phyloP scores from a whole-genome alignment of 1,139 yeast genomes.

The Blastobotrys ciferrii region DNA sequence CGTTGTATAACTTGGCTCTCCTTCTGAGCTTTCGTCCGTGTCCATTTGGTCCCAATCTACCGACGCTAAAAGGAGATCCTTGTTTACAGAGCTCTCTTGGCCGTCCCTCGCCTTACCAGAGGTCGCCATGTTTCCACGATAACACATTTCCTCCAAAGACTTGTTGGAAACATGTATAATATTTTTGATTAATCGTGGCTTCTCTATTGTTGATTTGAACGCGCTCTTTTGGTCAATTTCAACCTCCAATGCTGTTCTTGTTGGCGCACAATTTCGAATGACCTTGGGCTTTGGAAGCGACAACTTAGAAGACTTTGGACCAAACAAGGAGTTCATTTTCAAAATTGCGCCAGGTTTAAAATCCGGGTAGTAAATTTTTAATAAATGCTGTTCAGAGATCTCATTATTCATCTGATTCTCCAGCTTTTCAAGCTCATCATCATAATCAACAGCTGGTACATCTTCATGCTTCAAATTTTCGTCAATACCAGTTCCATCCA shows the following conservation, averaged over 20 bases:
- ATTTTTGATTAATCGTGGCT: constrained; percentile 10
- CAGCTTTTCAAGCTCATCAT: constrained; percentile 10
- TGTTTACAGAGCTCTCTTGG: constrained; percentile 37
- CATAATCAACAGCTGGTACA: constrained; percentile 1
- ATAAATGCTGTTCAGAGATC: constrained; percentile 30
- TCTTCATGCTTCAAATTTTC: background rate
- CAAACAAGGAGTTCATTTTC: constrained; percentile 65
- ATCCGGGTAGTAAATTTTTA: constrained; percentile 55
- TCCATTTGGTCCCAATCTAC: constrained; percentile 66
- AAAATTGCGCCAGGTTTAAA: constrained; percentile 56
- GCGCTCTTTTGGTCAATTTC: constrained; percentile 41
- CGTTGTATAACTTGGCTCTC: background rate
- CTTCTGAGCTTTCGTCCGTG: background rate
- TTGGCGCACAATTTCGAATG: constrained; percentile 62
- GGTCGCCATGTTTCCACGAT: background rate
- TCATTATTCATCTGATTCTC: constrained; percentile 19
- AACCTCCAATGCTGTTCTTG: constrained; percentile 41
- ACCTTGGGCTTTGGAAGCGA: constrained; percentile 52
- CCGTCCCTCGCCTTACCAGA: constrained; percentile 11
- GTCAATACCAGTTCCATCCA: background rate
- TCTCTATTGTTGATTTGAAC: constrained; percentile 24
- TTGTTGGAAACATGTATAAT: constrained; percentile 18
- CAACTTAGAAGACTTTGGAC: constrained; percentile 58
- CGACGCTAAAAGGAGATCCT: constrained; percentile 67
- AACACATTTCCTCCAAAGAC: constrained; percentile 1